phyloP scores from a whole-genome alignment of 2,329 filamentous ascomycete genomes.

The Cladorrhinum sp. region DNA sequence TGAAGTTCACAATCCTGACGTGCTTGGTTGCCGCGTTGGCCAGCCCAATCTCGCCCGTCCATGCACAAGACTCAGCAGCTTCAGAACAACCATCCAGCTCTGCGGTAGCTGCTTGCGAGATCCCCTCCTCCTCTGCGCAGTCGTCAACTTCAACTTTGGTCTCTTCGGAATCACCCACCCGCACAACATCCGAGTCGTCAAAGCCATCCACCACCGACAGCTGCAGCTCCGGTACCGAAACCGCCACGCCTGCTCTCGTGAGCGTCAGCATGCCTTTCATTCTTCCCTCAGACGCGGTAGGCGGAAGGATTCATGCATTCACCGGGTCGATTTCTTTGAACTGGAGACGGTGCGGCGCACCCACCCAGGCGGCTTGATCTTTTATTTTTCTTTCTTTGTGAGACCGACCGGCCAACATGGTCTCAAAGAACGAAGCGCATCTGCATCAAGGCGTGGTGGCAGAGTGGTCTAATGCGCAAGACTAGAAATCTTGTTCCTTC shows the following conservation, averaged over 20 bases:
- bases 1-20: too few species aligned
- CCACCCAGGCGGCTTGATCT: not conserved
- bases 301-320: not conserved
- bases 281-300: not conserved
- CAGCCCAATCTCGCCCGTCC: too few species aligned
- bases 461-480: conserved; percentile 29
- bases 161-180: too few species aligned
- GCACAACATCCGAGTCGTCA: not conserved
- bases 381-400: not conserved
- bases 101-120: too few species aligned
- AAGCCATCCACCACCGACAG: conserved; percentile 26
- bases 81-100: too few species aligned
- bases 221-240: not conserved
- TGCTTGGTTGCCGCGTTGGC: too few species aligned
- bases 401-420: too few species aligned
- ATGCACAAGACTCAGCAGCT: too few species aligned
- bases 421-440: too few species aligned
- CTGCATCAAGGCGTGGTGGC: conserved; percentile 23
- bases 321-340: not conserved
- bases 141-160: too few species aligned
- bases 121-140: too few species aligned
- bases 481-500: conserved; percentile 30
- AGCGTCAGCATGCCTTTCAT: not conserved
- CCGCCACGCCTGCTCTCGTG: not conserved
- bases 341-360: not conserved